These are phyloP conservation scores for Cylindrotheca closterium DNA, from an alignment of 108 stramenopile genomes.

Conservation along the genomic window DNA sequence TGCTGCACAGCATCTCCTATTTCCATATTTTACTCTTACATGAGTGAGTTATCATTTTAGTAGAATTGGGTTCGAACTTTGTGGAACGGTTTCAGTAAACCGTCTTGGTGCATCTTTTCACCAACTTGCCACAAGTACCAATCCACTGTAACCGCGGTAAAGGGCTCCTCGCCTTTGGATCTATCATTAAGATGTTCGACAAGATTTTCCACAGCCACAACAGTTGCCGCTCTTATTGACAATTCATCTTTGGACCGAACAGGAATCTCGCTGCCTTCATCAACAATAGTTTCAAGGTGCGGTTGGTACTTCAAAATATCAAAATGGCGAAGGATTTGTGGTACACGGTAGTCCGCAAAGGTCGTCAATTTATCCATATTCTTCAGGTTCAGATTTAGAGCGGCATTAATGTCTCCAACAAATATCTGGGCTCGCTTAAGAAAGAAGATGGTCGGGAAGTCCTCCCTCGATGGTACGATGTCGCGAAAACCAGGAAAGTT, in stretches of 20 bases:
- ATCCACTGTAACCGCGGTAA: constrained; percentile 80
- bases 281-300: constrained; percentile 50
- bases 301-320: constrained; percentile 69
- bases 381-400: constrained; percentile 38
- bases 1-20: no score
- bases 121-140: constrained; percentile 90
- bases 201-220: constrained; percentile 83
- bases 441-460: constrained; percentile 48
- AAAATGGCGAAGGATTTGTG: constrained; percentile 81
- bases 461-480: constrained; percentile 8
- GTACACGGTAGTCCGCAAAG: constrained; percentile 94
- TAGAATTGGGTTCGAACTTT: constrained; percentile 79
- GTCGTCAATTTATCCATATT: constrained; percentile 69
- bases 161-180: constrained; percentile 5
- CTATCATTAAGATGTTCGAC: constrained; percentile 47
- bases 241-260: constrained; percentile 71
- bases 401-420: constrained; percentile 86
- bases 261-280: constrained; percentile 47
- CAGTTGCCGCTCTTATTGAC: constrained; percentile 86
- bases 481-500: constrained; percentile 90
- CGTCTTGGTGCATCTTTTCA: constrained; percentile 63
- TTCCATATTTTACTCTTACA: background rate
- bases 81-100: constrained; percentile 68
- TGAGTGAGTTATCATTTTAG: constrained; percentile 26
- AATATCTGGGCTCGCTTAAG: constrained; percentile 93